Evolutionary conservation across 768 basidiomycete species (phyloP).

Genomic region (Boletus huronensis): DNA sequence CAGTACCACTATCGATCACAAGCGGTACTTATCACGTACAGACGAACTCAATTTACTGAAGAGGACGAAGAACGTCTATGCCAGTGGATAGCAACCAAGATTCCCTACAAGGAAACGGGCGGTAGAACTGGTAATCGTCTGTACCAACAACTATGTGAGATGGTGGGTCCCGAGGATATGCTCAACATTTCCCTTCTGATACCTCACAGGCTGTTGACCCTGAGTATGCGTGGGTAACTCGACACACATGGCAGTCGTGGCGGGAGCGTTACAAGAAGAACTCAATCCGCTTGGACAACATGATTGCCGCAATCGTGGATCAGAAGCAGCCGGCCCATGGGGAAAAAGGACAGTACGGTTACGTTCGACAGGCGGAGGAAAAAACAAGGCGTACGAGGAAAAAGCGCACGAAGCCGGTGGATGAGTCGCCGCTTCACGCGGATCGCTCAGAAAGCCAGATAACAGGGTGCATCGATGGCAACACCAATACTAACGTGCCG

Average conservation of each 20-base stretch:
- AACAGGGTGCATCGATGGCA: constrained; percentile 8
- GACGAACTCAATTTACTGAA: constrained; percentile 74
- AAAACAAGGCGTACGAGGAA: constrained; percentile 57
- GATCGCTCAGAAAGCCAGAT: constrained; percentile 21
- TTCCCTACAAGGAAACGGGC: constrained; percentile 79
- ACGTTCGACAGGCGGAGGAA: constrained; percentile 71
- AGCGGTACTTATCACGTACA: constrained; percentile 25
- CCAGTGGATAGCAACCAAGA: constrained; percentile 77
- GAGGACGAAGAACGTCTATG: constrained; percentile 74
- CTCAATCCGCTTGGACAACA: constrained; percentile 56
- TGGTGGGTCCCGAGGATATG: constrained; percentile 40
- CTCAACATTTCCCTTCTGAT: background rate
- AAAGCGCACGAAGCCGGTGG: constrained; percentile 39
- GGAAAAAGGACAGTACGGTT: constrained; percentile 81
- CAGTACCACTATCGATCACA: background rate
- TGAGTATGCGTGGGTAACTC: constrained; percentile 73
- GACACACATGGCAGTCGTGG: constrained; percentile 91
- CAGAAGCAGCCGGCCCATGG: constrained; percentile 65
- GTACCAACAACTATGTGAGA: constrained; percentile 77
- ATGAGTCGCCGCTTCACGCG: constrained; percentile 20
- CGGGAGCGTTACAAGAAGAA: constrained; percentile 88
- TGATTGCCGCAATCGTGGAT: constrained; percentile 65
- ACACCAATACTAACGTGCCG: constrained; percentile 10
- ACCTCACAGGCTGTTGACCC: constrained; percentile 54
- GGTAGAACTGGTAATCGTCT: constrained; percentile 79